These are phyloP conservation scores for Phanerochaete sordida DNA, from an alignment of 768 basidiomycete species.

Conservation along the genomic window DNA sequence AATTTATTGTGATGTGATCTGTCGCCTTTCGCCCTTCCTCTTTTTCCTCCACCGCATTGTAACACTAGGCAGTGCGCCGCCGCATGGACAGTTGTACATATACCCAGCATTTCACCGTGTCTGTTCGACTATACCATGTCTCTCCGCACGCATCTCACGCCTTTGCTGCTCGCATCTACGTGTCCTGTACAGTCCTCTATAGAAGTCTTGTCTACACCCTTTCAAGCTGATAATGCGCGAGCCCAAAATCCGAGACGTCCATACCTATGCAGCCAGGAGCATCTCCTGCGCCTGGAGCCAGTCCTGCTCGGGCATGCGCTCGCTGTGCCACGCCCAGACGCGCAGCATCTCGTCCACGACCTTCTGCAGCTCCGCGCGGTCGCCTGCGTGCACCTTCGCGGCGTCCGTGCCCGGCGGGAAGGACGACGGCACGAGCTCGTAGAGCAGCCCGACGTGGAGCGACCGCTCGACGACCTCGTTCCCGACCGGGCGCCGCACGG, in stretches of 20 bases:
- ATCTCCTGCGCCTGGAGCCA: background rate
- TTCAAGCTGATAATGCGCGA: background rate
- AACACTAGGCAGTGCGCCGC: constrained; percentile 2
- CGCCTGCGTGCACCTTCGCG: background rate
- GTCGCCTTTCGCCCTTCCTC: background rate
- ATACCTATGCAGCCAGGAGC: background rate
- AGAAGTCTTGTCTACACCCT: background rate
- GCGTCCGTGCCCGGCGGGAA: background rate
- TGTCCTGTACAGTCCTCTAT: background rate
- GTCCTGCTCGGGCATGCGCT: background rate
- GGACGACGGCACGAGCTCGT: background rate
- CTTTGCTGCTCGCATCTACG: background rate
- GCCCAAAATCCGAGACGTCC: background rate
- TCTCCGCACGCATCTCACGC: background rate
- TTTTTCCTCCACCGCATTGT: background rate
- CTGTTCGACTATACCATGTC: background rate
- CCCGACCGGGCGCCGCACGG: constrained; percentile 27
- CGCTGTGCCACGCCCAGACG: background rate
- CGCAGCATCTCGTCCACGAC: background rate
- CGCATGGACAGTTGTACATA: constrained; percentile 2
- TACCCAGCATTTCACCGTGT: background rate
- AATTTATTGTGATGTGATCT: background rate
- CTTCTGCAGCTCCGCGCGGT: background rate
- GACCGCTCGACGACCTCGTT: constrained; percentile 14
- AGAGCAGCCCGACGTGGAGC: background rate